Evolutionary conservation across 1,284 basidiomycete species (phyloP).

Genomic region (Ceratobasidium sp.): DNA sequence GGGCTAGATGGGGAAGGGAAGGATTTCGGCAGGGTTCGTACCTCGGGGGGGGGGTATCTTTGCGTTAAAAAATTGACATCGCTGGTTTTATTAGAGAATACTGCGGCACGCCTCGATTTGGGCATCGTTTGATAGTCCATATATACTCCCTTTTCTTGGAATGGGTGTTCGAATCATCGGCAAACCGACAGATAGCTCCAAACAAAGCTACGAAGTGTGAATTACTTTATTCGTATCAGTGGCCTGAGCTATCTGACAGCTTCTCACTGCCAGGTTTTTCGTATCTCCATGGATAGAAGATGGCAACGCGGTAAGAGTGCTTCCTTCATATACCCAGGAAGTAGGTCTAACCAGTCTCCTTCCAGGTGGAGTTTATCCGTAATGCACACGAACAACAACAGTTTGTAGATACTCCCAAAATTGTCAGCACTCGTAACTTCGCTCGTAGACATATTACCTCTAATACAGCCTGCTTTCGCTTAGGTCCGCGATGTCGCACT

Average conservation of each 20-base stretch:
- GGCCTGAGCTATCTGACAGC: not conserved
- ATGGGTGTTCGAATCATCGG: slow-evolving; percentile 3
- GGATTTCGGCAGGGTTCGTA: slow-evolving; percentile 14
- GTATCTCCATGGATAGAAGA: slow-evolving; percentile 8
- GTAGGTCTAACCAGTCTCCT: not conserved
- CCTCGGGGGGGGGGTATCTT: not conserved
- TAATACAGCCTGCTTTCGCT: no score
- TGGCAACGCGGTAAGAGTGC: slow-evolving; percentile 5
- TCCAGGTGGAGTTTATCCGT: slow-evolving; percentile 7
- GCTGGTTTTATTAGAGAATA: not conserved
- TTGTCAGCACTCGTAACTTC: not conserved
- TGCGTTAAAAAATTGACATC: no score
- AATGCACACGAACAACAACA: not conserved
- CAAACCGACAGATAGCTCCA: not conserved
- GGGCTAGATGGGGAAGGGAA: not conserved
- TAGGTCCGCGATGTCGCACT: slow-evolving; percentile 29
- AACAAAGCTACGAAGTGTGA: not conserved
- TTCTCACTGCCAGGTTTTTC: not conserved
- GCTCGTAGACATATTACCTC: no score
- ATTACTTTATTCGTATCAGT: no score
- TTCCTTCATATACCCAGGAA: not conserved
- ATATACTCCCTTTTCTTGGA: slow-evolving; percentile 16
- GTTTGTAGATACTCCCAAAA: slow-evolving; percentile 8
- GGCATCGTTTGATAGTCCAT: slow-evolving; percentile 10
- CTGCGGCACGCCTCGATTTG: slow-evolving; percentile 10